phyloP scores from a whole-genome alignment of 257 asterid species.

The Gentiana straminea region DNA sequence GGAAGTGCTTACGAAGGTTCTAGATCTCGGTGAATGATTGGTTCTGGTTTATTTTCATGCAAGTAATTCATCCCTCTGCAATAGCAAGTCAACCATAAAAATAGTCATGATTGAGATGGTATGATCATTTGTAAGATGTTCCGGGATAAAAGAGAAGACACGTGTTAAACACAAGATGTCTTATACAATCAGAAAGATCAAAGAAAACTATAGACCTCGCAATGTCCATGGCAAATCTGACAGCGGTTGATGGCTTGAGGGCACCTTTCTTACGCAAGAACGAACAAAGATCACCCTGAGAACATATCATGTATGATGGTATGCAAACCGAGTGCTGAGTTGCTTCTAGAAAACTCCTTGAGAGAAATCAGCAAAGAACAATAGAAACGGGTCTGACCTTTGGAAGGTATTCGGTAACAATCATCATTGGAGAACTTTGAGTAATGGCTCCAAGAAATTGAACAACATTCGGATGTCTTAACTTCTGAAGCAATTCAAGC shows the following conservation, averaged over 20 bases:
- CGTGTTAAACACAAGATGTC: too few relatives aligned
- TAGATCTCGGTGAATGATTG: conserved; percentile 87
- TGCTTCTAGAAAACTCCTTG: not conserved
- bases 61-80: conserved; percentile 96
- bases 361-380: not conserved
- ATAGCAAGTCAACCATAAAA: conserved; percentile 6
- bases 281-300: conserved; percentile 78
- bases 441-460: conserved; percentile 99
- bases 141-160: too few relatives aligned
- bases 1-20: conserved; percentile 81
- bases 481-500: conserved; percentile 84
- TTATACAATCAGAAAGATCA: not conserved
- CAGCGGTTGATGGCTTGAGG: conserved; percentile 77
- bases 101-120: not conserved
- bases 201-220: conserved; percentile 50
- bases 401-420: conserved; percentile 91
- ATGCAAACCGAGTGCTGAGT: not conserved
- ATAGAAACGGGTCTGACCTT: conserved; percentile 38
- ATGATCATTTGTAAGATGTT: too few relatives aligned
- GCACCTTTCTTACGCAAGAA: conserved; percentile 58
- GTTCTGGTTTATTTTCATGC: conserved; percentile 71
- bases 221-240: conserved; percentile 89
- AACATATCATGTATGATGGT: not conserved
- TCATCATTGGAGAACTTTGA: conserved; percentile 98
- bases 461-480: conserved; percentile 92